A percentile compares a stretch with the other conserved stretches of the same genome.
Conservation (phyloP, 2,329 filamentous ascomycete genomes). For the Aspergillus fischeri region DNA sequence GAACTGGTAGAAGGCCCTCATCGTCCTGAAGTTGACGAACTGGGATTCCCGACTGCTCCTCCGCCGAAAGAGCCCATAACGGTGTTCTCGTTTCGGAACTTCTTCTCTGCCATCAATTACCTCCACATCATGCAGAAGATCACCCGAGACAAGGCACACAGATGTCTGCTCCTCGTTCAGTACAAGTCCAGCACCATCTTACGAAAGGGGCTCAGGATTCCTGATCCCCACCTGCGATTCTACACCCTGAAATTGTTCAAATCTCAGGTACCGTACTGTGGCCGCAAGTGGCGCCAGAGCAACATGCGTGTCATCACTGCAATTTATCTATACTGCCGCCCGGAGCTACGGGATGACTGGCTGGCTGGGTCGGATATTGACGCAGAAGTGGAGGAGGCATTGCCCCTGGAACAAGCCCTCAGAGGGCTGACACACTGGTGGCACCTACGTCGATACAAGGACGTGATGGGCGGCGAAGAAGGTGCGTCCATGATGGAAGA, state of each 20-base stretch:
- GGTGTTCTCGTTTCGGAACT: constrained; percentile 86
- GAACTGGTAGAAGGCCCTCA: constrained; percentile 26
- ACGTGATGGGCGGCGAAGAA: constrained; percentile 59
- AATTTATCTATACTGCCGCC: constrained; percentile 88
- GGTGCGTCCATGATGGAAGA: constrained; percentile 58
- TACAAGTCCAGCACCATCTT: constrained; percentile 94
- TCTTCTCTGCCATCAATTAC: constrained; percentile 93
- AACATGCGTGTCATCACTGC: constrained; percentile 99
- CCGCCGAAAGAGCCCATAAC: constrained; percentile 71
- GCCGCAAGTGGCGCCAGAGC: constrained; percentile 93
- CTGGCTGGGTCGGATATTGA: constrained; percentile 84
- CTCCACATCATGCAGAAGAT: constrained; percentile 96
- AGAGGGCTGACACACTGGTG: constrained; percentile 91
- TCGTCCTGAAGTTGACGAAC: constrained; percentile 70
- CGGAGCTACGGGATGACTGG: constrained; percentile 93
- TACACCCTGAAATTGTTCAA: constrained; percentile 99
- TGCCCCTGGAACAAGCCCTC: constrained; percentile 87
- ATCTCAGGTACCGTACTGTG: constrained; percentile 95
- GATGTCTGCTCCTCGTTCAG: constrained; percentile 86
- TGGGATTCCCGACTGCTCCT: constrained; percentile 71
- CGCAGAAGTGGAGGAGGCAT: constrained; percentile 84
- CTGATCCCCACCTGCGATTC: constrained; percentile 78
- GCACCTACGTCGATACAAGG: constrained; percentile 77
- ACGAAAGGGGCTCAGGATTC: constrained; percentile 85
- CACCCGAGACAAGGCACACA: constrained; percentile 91